Evolutionary conservation across 306 rosid species (phyloP).

Genomic region (Vigna hirtella): DNA sequence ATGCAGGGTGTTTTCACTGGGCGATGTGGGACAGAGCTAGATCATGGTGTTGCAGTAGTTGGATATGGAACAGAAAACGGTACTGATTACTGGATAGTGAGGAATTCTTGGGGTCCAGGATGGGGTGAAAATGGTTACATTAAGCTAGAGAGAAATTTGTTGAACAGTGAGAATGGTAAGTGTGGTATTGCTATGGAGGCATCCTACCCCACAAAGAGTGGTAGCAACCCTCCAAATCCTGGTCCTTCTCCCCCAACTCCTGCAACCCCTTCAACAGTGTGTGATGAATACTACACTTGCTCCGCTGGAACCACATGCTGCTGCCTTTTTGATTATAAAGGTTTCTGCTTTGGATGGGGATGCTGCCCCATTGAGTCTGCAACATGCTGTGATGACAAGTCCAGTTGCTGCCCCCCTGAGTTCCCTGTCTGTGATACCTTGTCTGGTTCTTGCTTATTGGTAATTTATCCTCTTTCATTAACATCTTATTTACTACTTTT

Average conservation of each 20-base stretch:
- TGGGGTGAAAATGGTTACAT: constrained; percentile 93
- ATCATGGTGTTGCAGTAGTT: constrained; percentile 78
- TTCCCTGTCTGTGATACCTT: constrained; percentile 75
- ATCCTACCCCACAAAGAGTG: constrained; percentile 81
- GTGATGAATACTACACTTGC: constrained; percentile 80
- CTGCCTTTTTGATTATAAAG: constrained; percentile 64
- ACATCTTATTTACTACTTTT: background rate
- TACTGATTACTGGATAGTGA: constrained; percentile 77
- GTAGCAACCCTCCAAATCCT: constrained; percentile 82
- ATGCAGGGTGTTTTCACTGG: constrained; percentile 84
- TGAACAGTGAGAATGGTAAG: constrained; percentile 53
- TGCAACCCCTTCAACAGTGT: constrained; percentile 53
- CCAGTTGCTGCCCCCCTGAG: constrained; percentile 84
- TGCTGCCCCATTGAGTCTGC: constrained; percentile 89
- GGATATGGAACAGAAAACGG: constrained; percentile 85
- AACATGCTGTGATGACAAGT: constrained; percentile 79
- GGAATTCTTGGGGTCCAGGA: constrained; percentile 83
- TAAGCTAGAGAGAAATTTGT: constrained; percentile 69
- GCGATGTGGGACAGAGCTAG: constrained; percentile 79
- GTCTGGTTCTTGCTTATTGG: constrained; percentile 71
- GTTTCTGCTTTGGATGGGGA: constrained; percentile 87
- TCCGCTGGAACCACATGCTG: constrained; percentile 76
- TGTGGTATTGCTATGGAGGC: constrained; percentile 87
- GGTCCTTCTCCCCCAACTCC: constrained; percentile 79
- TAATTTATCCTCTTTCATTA: constrained; percentile 40